phyloP scores from a whole-genome alignment of 345 rosid species.

The Raphanus raphanistrum region DNA sequence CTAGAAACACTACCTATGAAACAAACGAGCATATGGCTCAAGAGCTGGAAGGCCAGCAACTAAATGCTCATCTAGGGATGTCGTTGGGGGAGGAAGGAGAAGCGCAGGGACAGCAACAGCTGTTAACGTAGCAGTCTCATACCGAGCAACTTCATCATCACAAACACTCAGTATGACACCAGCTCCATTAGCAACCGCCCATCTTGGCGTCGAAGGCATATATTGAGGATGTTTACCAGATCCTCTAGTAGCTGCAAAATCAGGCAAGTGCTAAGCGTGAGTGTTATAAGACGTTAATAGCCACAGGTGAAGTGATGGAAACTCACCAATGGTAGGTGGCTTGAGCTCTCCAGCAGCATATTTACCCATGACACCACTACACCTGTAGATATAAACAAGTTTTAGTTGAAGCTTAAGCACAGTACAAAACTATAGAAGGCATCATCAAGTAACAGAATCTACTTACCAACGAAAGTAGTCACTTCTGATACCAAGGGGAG shows the following conservation, averaged over 20 bases:
- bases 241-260: constrained; percentile 76
- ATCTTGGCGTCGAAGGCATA: constrained; percentile 88
- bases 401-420: constrained; percentile 10
- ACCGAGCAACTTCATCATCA: constrained; percentile 95
- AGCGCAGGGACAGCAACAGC: constrained; percentile 98
- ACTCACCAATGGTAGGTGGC: constrained; percentile 87
- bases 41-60: constrained; percentile 99
- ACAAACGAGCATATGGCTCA: constrained; percentile 93
- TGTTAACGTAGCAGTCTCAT: constrained; percentile 90
- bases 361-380: constrained; percentile 98
- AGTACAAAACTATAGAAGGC: neutral
- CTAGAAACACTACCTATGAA: constrained; percentile 67
- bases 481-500: constrained; percentile 90
- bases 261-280: constrained; percentile 18
- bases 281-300: constrained; percentile 9
- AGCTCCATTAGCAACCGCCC: constrained; percentile 99
- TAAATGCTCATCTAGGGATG: constrained; percentile 90
- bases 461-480: constrained; percentile 98
- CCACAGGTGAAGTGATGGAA: constrained; percentile 13
- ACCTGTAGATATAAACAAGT: constrained; percentile 54
- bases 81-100: constrained; percentile 95
- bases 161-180: constrained; percentile 97
- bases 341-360: constrained; percentile 97
- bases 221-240: constrained; percentile 98
- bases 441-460: constrained; percentile 10